Evolutionary conservation across 73 alveolate genomes (phyloP).

Genomic region (Paraurostyla sp.): DNA sequence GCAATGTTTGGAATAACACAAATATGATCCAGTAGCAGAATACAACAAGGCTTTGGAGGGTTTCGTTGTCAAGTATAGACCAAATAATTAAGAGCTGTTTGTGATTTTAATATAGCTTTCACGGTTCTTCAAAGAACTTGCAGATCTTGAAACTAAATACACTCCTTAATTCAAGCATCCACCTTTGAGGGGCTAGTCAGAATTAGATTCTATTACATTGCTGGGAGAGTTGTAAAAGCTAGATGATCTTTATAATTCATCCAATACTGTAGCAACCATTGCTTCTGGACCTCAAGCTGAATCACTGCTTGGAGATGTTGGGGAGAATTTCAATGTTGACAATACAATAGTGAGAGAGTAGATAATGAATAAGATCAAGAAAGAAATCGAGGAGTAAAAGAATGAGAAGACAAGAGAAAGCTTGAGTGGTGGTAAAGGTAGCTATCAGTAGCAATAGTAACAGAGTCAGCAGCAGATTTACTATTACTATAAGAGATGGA

Average conservation of each 20-base stretch:
- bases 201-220: constrained; percentile 78
- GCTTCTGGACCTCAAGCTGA: constrained; percentile 45
- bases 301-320: constrained; percentile 62
- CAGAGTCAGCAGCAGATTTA: constrained; percentile 62
- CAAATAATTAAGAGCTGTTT: constrained; percentile 78
- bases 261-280: constrained; percentile 31
- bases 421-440: constrained; percentile 49
- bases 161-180: constrained; percentile 87
- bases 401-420: constrained; percentile 36
- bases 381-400: constrained; percentile 42
- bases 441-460: not conserved
- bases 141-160: constrained; percentile 79
- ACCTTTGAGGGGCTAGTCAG: constrained; percentile 76
- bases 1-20: constrained; percentile 76
- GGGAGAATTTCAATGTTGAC: constrained; percentile 65
- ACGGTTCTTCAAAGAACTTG: constrained; percentile 80
- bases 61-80: constrained; percentile 78
- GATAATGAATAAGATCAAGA: constrained; percentile 68
- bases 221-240: constrained; percentile 73
- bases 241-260: constrained; percentile 51
- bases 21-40: constrained; percentile 85
- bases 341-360: constrained; percentile 53
- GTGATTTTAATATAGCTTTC: constrained; percentile 79
- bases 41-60: constrained; percentile 85
- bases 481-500: constrained; percentile 86